Evolutionary conservation across 148 eudicot genomes (phyloP).

Genomic region (Vaccinium macrocarpon): DNA sequence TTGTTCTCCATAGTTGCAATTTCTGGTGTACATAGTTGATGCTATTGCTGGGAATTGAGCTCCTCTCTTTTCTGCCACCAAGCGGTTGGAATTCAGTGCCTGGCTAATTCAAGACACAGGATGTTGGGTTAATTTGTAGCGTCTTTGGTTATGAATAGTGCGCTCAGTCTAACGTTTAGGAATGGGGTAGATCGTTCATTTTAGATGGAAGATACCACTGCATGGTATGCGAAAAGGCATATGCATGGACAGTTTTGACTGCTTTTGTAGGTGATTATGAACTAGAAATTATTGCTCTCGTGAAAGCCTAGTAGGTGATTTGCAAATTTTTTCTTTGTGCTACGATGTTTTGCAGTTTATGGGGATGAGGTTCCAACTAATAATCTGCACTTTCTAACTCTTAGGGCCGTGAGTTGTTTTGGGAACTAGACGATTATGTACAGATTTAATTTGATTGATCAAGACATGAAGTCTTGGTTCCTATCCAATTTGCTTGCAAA

Average conservation of each 20-base stretch:
- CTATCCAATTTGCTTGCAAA: neutral
- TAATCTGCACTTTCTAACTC: conserved; percentile 29
- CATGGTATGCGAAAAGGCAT: conserved; percentile 34
- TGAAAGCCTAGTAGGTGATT: neutral
- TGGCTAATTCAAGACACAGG: neutral
- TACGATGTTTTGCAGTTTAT: conserved; percentile 13
- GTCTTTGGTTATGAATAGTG: neutral
- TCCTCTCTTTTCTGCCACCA: conserved; percentile 16
- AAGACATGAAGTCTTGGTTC: conserved; percentile 24
- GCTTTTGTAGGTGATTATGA: conserved; percentile 23
- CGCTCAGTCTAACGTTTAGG: neutral
- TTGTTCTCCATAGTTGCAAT: conserved; percentile 17
- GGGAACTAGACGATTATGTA: conserved; percentile 31
- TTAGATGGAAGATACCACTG: conserved; percentile 16
- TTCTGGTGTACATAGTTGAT: conserved; percentile 43
- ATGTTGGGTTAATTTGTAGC: conserved; percentile 3
- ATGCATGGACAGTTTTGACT: conserved; percentile 31
- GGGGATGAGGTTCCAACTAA: conserved; percentile 21
- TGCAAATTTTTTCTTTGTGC: neutral
- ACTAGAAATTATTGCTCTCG: neutral
- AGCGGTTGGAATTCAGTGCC: conserved; percentile 16
- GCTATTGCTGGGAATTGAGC: conserved; percentile 10
- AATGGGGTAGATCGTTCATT: neutral
- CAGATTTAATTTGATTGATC: conserved; percentile 43
- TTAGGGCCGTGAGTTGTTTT: conserved; percentile 24